These are phyloP conservation scores for Colletotrichum neosansevieriae DNA, from an alignment of 2,329 filamentous ascomycete genomes.

Conservation along the genomic window DNA sequence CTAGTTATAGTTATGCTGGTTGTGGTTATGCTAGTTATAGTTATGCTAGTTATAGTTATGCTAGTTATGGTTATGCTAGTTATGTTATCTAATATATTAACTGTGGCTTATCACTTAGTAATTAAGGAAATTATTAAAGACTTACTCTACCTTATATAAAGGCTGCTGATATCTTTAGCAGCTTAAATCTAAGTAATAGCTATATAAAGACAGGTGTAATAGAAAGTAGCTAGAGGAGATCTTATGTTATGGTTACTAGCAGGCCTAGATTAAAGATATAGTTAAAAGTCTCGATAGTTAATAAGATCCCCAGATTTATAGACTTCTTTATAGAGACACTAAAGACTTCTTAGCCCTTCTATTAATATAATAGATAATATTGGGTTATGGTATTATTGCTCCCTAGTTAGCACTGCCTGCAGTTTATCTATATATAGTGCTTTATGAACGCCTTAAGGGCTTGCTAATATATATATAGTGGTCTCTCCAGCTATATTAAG, in stretches of 20 bases:
- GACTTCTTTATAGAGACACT: not conserved
- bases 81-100: too few species aligned
- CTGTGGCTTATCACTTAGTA: too few species aligned
- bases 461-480: not conserved
- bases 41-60: too few species aligned
- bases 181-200: not conserved
- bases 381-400: not conserved
- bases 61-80: too few species aligned
- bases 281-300: not conserved
- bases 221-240: not conserved
- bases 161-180: too few species aligned
- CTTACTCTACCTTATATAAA: too few species aligned
- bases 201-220: not conserved
- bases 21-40: too few species aligned
- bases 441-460: not conserved
- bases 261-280: not conserved
- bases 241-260: not conserved
- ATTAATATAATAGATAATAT: not conserved
- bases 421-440: not conserved
- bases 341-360: not conserved
- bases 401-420: not conserved
- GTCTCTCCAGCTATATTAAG: not conserved
- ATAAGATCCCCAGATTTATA: not conserved
- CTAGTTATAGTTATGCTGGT: too few species aligned
- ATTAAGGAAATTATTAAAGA: too few species aligned